Evolutionary conservation across 1,284 basidiomycete genomes (phyloP).

Genomic region (Volvariella volvacea): DNA sequence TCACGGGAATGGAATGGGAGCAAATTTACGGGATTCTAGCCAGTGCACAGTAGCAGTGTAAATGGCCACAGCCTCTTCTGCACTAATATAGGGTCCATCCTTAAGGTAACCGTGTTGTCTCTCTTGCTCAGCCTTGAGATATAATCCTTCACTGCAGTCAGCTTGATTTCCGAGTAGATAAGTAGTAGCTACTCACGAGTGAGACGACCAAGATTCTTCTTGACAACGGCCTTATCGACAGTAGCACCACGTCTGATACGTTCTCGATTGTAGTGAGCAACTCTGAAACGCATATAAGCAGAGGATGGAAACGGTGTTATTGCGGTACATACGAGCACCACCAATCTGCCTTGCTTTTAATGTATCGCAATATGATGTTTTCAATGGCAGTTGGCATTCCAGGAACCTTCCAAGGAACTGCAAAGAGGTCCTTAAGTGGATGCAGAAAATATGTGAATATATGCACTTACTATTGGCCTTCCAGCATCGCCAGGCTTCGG

Average conservation of each 20-base stretch:
- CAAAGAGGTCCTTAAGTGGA: background rate
- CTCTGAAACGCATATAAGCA: conserved; percentile 30
- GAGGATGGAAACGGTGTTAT: background rate
- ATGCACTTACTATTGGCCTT: conserved; percentile 84
- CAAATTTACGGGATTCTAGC: conserved; percentile 94
- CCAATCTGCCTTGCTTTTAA: conserved; percentile 99
- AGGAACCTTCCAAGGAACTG: conserved; percentile 92
- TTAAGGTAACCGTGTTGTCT: conserved; percentile 95
- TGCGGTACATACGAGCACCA: conserved; percentile 79
- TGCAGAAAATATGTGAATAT: conserved; percentile 5
- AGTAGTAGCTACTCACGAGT: conserved; percentile 48
- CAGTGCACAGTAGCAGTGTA: conserved; percentile 97
- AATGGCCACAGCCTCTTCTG: conserved; percentile 95
- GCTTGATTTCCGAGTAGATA: background rate
- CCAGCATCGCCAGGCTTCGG: conserved; percentile 98
- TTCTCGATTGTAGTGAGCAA: conserved; percentile 91
- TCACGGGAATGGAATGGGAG: conserved; percentile 94
- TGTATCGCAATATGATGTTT: conserved; percentile 98
- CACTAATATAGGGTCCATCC: conserved; percentile 95
- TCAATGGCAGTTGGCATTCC: conserved; percentile 98
- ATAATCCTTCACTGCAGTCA: conserved; percentile 49
- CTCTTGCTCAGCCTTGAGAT: conserved; percentile 97
- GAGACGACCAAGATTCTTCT: conserved; percentile 90
- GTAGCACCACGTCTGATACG: conserved; percentile 95
- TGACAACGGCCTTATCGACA: conserved; percentile 98